Evolutionary conservation across 257 asterid species (phyloP).

Genomic region (Jaltomata sinuosa): DNA sequence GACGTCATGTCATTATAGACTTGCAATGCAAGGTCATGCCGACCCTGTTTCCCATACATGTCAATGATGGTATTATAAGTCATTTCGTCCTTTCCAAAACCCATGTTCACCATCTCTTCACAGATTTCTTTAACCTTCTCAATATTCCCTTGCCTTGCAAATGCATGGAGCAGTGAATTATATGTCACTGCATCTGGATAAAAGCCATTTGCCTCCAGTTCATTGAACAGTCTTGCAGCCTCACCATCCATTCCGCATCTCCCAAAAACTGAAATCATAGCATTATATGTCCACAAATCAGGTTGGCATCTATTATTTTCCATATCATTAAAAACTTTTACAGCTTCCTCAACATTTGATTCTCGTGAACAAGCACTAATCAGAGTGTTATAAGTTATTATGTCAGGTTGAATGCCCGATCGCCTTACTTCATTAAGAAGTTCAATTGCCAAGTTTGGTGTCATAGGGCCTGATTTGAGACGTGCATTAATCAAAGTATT

Average conservation of each 20-base stretch:
- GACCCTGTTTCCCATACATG: slow-evolving; percentile 81
- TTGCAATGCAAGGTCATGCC: slow-evolving; percentile 59
- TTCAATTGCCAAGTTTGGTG: slow-evolving; percentile 56
- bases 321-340: slow-evolving; percentile 69
- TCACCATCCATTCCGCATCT: slow-evolving; percentile 71
- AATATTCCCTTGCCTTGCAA: slow-evolving; percentile 77
- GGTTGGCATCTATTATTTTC: slow-evolving; percentile 64
- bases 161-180: slow-evolving; percentile 83
- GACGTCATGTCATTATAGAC: slow-evolving; percentile 64
- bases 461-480: slow-evolving; percentile 57
- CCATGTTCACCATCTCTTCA: slow-evolving; percentile 73
- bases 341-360: slow-evolving; percentile 79
- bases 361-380: slow-evolving; percentile 88
- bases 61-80: slow-evolving; percentile 78
- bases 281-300: slow-evolving; percentile 97
- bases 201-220: slow-evolving; percentile 60
- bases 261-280: slow-evolving; percentile 88
- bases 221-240: slow-evolving; percentile 72
- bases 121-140: slow-evolving; percentile 63
- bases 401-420: slow-evolving; percentile 78
- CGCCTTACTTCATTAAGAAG: slow-evolving; percentile 68
- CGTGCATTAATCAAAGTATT: slow-evolving; percentile 92
- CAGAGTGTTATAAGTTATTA: slow-evolving; percentile 84
- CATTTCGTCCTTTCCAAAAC: slow-evolving; percentile 86
- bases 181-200: slow-evolving; percentile 88